Base-by-base conservation (phyloP, 2,329 filamentous ascomycete species). In the Teratosphaeria zuluensis region DNA sequence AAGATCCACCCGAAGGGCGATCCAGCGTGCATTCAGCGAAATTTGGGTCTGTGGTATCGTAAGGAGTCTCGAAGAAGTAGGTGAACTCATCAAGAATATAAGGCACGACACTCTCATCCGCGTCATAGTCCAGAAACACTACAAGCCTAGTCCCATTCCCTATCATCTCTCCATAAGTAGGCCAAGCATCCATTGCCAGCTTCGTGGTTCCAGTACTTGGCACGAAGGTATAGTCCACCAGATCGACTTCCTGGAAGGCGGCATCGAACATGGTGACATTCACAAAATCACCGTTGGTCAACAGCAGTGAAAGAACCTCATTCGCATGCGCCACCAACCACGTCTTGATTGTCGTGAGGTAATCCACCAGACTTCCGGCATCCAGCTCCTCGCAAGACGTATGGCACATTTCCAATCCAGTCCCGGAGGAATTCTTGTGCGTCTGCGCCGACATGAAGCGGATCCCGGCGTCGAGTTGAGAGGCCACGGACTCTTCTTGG, bases 301-400 rank as follows among this genome's bases (percentile, higher is more conserved):
- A 84, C 21, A 96, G 78, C 62, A 96, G 85, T 0, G 90, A 92
- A 19, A 96, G 82, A 1, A 96, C 88, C 64, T 96, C 92, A 73
- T 90, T 91, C 0, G 90, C 90, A 62, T 88, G 78, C 14, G 63
- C 71, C 54, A 82, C 80, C 63, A 89, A 74, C 81, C 84, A 89
- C 1, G 69, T 72, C 67, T 83, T 84, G 63, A 89, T 74, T 12
- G 78, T 79, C 11, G 66, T 55, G n/a, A 89, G 73, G 64, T 82
- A 88, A 4, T 70, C 65, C 8, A 76, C 71, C 19, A 89, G 73
- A 0, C 79, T 70, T 0, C 86, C 86, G 1, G 68, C 67, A 54
- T 70, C 64, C 51, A 84, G 76, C 46, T 84, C 73, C 54, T 75
- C 66, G 71, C 86, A 89, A 24, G 76, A 77, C 1, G 84, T 87